phyloP scores from a whole-genome alignment of 2,329 filamentous ascomycete genomes.

The Penicillium palitans region DNA sequence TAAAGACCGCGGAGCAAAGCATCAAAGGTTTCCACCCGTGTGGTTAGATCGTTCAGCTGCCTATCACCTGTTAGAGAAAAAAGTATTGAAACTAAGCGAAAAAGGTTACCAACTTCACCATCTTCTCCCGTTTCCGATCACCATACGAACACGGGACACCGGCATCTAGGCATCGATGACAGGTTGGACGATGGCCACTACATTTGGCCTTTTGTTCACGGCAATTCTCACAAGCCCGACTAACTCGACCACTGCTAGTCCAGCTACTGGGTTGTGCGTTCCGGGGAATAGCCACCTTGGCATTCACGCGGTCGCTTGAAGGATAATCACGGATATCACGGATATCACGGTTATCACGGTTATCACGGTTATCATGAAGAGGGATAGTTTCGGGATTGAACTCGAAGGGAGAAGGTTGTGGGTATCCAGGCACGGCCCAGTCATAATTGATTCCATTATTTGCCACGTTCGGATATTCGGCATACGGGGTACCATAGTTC shows the following conservation, averaged over 20 bases:
- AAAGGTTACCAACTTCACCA: constrained; percentile 39
- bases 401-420: constrained; percentile 17
- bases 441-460: constrained; percentile 15
- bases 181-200: constrained; percentile 46
- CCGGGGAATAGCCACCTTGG: constrained; percentile 36
- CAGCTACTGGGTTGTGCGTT: constrained; percentile 24
- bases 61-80: constrained; percentile 27
- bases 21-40: constrained; percentile 40
- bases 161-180: constrained; percentile 45
- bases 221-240: constrained; percentile 47
- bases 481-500: not conserved
- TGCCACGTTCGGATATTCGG: constrained; percentile 8
- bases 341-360: constrained; percentile 13
- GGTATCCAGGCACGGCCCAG: constrained; percentile 20
- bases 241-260: constrained; percentile 35
- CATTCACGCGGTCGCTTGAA: constrained; percentile 18
- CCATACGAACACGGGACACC: constrained; percentile 45
- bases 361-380: constrained; percentile 11
- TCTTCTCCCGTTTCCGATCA: constrained; percentile 47
- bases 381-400: constrained; percentile 19
- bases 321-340: constrained; percentile 9
- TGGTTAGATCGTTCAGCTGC: constrained; percentile 41
- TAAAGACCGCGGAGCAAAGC: constrained; percentile 36
- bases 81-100: not conserved
- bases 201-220: constrained; percentile 50